Percentiles rank a stretch among this genome's conserved stretches.
phyloP scores from a whole-genome alignment of 371 early-diverging fungal genomes.

The Apophysomyces sp. region DNA sequence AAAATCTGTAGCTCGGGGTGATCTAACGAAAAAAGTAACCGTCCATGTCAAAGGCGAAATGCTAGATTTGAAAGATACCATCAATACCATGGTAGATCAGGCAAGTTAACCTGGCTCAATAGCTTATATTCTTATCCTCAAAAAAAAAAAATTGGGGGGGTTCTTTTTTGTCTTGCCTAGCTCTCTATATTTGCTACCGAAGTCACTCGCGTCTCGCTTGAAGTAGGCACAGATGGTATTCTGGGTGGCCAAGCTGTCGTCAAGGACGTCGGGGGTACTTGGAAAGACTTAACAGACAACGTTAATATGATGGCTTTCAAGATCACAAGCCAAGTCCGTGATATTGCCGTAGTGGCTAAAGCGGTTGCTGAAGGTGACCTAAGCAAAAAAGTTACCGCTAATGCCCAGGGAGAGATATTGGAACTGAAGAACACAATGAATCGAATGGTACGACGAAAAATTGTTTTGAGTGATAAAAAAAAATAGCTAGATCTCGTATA shows the following conservation, averaged over 20 bases:
- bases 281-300: constrained; percentile 66
- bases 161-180: constrained; percentile 11
- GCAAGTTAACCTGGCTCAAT: no score
- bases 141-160: no score
- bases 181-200: constrained; percentile 55
- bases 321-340: constrained; percentile 57
- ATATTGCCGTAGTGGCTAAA: constrained; percentile 57
- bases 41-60: constrained; percentile 51
- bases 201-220: constrained; percentile 61
- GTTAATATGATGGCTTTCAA: constrained; percentile 63
- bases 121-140: background rate
- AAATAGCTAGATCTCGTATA: background rate
- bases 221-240: constrained; percentile 67
- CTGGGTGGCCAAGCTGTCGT: constrained; percentile 64
- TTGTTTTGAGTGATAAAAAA: background rate
- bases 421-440: constrained; percentile 46
- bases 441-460: constrained; percentile 35
- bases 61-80: constrained; percentile 47
- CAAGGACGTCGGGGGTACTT: constrained; percentile 52
- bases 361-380: constrained; percentile 59
- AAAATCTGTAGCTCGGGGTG: constrained; percentile 48
- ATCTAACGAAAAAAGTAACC: constrained; percentile 44
- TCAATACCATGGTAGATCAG: constrained; percentile 58
- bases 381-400: constrained; percentile 34
- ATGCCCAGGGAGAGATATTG: constrained; percentile 43